A percentile compares a stretch with the other conserved stretches of the same genome.
Evolutionary conservation across 2,329 filamentous ascomycete genomes (phyloP).

Genomic region (Paecilomyces dactylethromorphus): DNA sequence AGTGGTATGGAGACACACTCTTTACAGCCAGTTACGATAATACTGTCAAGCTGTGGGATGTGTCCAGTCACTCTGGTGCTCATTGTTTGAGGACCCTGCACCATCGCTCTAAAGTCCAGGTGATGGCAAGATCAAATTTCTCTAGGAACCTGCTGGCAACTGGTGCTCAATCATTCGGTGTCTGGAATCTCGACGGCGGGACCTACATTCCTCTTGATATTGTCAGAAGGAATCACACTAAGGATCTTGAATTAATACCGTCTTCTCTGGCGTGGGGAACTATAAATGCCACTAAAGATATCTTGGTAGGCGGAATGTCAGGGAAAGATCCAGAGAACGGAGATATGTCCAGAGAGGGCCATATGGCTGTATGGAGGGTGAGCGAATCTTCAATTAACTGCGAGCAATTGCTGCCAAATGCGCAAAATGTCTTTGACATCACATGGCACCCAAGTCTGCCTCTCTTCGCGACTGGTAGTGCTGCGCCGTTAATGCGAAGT

Average conservation of each 20-base stretch:
- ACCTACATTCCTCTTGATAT: constrained; percentile 22
- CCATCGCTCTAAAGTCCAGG: constrained; percentile 45
- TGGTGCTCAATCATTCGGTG: constrained; percentile 31
- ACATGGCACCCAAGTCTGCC: constrained; percentile 48
- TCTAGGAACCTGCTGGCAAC: constrained; percentile 41
- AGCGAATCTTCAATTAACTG: constrained; percentile 26
- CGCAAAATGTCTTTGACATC: constrained; percentile 52
- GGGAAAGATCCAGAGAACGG: constrained; percentile 30
- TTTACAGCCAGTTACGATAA: constrained; percentile 52
- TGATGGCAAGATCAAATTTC: constrained; percentile 42
- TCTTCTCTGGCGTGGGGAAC: constrained; percentile 45
- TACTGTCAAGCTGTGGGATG: constrained; percentile 52
- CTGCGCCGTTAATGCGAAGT: constrained; percentile 22
- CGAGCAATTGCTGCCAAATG: constrained; percentile 39
- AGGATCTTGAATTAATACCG: constrained; percentile 31
- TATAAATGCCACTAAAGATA: constrained; percentile 26
- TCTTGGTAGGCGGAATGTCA: constrained; percentile 51
- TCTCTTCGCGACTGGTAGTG: constrained; percentile 49
- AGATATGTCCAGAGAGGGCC: constrained; percentile 37
- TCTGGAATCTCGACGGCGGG: constrained; percentile 24
- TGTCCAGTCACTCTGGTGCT: constrained; percentile 17
- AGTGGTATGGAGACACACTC: constrained; percentile 44
- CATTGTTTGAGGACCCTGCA: constrained; percentile 29
- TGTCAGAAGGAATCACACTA: constrained; percentile 15
- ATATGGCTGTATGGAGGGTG: constrained; percentile 50